A percentile compares a stretch with the other conserved stretches of the same genome.
These are phyloP conservation scores for Passiflora organensis DNA, from an alignment of 345 rosid genomes.

Conservation along the genomic window DNA sequence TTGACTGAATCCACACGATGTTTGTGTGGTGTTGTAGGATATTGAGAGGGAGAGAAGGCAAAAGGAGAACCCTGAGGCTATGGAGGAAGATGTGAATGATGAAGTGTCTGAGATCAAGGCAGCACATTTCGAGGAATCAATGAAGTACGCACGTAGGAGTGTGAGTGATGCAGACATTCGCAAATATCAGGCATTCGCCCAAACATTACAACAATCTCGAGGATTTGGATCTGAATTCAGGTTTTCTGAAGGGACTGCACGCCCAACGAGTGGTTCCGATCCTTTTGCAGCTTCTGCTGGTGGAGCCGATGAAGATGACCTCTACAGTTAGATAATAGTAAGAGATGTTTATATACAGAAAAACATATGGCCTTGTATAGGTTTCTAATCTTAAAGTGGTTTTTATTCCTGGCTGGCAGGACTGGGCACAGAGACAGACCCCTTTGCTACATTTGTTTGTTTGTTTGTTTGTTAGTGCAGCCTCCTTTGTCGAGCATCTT, in stretches of 20 bases:
- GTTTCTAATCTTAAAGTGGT: too few species aligned
- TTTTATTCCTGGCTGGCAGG: too few species aligned
- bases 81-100: constrained; percentile 10
- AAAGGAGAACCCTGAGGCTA: constrained; percentile 5
- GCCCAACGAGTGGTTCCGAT: constrained; percentile 5
- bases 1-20: too few species aligned
- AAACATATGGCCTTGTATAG: neutral
- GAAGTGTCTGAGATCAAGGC: constrained; percentile 13
- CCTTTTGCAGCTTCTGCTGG: constrained; percentile 6
- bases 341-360: neutral
- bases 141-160: constrained; percentile 16
- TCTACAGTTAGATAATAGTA: neutral
- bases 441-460: too few species aligned
- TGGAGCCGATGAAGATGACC: constrained; percentile 8
- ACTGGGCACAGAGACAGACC: too few species aligned
- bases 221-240: constrained; percentile 11
- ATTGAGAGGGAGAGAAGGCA: constrained; percentile 9
- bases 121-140: constrained; percentile 14
- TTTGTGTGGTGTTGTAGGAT: neutral
- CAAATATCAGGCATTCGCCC: constrained; percentile 19
- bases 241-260: neutral
- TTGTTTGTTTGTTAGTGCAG: too few species aligned
- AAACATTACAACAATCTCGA: constrained; percentile 16
- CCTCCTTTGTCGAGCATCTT: too few species aligned
- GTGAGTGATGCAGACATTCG: constrained; percentile 13